Evolutionary conservation across 192 early-diverging fungal species (phyloP).

Genomic region (Paraglomus brasilianum): DNA sequence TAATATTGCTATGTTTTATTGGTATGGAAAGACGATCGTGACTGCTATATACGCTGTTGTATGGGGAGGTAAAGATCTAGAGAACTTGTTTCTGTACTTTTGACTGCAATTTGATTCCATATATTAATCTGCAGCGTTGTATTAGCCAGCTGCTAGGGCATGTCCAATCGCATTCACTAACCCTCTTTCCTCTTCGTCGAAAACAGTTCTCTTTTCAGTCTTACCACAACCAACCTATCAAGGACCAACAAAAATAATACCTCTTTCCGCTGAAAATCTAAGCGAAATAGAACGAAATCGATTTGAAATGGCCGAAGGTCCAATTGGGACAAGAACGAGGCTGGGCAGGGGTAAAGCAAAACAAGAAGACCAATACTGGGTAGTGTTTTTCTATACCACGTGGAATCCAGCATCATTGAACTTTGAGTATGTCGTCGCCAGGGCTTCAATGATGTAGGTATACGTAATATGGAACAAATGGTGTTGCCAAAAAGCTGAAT

Average conservation of each 20-base stretch:
- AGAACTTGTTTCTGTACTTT: neutral
- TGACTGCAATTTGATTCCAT: neutral
- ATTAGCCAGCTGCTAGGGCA: too few relatives aligned
- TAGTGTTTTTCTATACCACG: conserved; percentile 50
- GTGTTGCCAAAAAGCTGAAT: too few relatives aligned
- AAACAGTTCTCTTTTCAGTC: conserved; percentile 35
- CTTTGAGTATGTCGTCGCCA: conserved; percentile 52
- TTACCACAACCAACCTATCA: conserved; percentile 56
- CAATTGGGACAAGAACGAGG: conserved; percentile 1
- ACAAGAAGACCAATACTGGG: conserved; percentile 45
- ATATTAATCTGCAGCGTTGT: too few relatives aligned
- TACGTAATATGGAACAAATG: too few relatives aligned
- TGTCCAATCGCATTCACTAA: neutral
- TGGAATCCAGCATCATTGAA: conserved; percentile 52
- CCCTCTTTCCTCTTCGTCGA: conserved; percentile 10
- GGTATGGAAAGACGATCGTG: conserved; percentile 11
- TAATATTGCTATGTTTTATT: conserved; percentile 21
- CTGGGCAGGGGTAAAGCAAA: conserved; percentile 17
- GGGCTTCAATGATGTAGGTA: conserved; percentile 48
- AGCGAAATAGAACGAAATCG: conserved; percentile 16
- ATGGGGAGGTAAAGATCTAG: conserved; percentile 3
- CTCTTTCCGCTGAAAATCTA: conserved; percentile 38
- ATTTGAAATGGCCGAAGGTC: conserved; percentile 34
- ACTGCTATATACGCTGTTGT: conserved; percentile 2
- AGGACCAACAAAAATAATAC: conserved; percentile 47